These are phyloP conservation scores for Asparagopsis taxiformis DNA, from an alignment of 31 red algal species.

Conservation along the genomic window DNA sequence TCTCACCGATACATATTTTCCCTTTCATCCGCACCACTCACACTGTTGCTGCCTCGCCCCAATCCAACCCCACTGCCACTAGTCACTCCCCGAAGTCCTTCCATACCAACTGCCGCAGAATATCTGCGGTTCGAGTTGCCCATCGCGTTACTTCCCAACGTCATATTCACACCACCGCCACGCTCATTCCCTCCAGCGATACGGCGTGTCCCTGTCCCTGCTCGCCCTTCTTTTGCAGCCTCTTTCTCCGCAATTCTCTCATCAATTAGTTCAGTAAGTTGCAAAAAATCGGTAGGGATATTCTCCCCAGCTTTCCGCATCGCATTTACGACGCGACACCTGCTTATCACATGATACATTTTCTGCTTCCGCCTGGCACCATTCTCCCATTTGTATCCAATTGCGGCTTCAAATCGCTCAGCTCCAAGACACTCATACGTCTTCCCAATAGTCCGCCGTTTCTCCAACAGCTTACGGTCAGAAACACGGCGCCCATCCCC, in stretches of 20 bases:
- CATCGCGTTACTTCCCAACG: not conserved
- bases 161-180: not conserved
- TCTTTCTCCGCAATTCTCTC: constrained; percentile 46
- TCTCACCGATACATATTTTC: too few species aligned
- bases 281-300: constrained; percentile 34
- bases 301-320: constrained; percentile 44
- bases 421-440: constrained; percentile 53
- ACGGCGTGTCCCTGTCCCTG: not conserved
- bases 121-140: not conserved
- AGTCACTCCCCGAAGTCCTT: not conserved
- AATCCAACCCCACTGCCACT: not conserved
- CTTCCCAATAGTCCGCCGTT: constrained; percentile 62
- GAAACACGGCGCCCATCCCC: constrained; percentile 51
- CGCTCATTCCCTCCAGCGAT: not conserved
- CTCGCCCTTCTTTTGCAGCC: constrained; percentile 8
- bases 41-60: too few species aligned
- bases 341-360: constrained; percentile 67
- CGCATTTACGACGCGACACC: constrained; percentile 65
- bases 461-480: constrained; percentile 68
- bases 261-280: constrained; percentile 46
- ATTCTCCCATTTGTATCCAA: constrained; percentile 59
- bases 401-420: constrained; percentile 45
- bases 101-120: not conserved
- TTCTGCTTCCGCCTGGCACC: constrained; percentile 56
- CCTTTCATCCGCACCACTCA: too few species aligned